Base-by-base conservation (phyloP, 2,329 filamentous ascomycete genomes). In the Penicillium expansum region DNA sequence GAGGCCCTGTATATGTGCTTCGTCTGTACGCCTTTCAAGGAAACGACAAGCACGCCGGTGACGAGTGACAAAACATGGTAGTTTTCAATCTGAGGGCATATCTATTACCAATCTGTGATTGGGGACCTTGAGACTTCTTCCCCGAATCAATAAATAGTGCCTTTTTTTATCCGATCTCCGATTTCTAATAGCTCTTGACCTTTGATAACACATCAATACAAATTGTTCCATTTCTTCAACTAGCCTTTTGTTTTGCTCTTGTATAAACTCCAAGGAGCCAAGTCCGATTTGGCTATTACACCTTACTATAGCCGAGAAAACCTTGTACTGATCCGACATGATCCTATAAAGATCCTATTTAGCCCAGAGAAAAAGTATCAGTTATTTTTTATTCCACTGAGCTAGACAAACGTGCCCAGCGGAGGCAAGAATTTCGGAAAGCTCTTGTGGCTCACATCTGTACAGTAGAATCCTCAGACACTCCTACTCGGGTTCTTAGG, bases 21-120 rank as follows among this genome's bases (percentile, higher is more conserved):
- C 57, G 62, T 64, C 61, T 69, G 68, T 68, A 63, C 59, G 56
- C 62, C 63, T 56, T 48, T 8, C n/a, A 56, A 62, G 64, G 63
- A 68, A 68, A 56, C 54, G 54, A 52, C 48, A 39, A 52, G 54
- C 14, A 56, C 13, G 48, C 41, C 54, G 14, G 27, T 56, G 54
- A 56, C 48, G 54, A 56, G 48, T 56, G 54, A 56, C 49, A 52
- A 54, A 54, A 47, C 48, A 50, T 52, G 54, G 54, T 56, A 56
- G 54, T 56, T 56, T 56, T 56, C 54, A 56, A 56, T 56, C 54
- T 44, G 54, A 56, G 54, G 54, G 54, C 38, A 30, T 30, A 10
- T 30, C 2, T 33, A 51, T 14, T 22, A 22, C 37, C 16, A 18
- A 10, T 32, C 22, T 30, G 14, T 32, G 24, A 1, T 51, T 43